Percentiles rank a stretch among this genome's conserved stretches.
These are phyloP conservation scores for Alternaria triticimaculans DNA, from an alignment of 2,329 filamentous ascomycete species.

Conservation along the genomic window DNA sequence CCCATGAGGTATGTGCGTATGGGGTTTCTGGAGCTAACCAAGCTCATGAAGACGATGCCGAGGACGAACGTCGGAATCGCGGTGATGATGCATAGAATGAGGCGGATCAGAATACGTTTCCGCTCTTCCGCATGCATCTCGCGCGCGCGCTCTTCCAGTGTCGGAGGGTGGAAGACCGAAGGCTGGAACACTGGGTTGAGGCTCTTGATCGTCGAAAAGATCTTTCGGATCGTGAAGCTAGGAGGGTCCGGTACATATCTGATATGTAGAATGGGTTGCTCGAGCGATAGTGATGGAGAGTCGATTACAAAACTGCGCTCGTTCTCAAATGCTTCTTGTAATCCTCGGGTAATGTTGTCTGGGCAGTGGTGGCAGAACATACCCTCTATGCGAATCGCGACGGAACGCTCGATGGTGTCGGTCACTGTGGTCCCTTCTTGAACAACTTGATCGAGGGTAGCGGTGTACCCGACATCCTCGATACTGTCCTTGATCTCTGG, in stretches of 20 bases:
- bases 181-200: constrained; percentile 71
- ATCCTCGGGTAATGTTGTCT: constrained; percentile 58
- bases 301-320: constrained; percentile 58
- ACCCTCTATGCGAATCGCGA: constrained; percentile 49
- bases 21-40: constrained; percentile 67
- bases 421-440: neutral
- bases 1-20: constrained; percentile 72
- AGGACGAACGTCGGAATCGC: constrained; percentile 86
- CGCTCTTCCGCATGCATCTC: constrained; percentile 75
- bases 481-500: constrained; percentile 57
- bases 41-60: constrained; percentile 89
- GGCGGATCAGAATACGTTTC: constrained; percentile 70
- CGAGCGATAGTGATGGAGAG: constrained; percentile 62
- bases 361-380: constrained; percentile 58
- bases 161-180: constrained; percentile 78
- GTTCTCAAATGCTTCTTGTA: constrained; percentile 59
- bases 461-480: constrained; percentile 56
- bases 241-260: constrained; percentile 74
- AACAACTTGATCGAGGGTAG: constrained; percentile 45
- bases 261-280: constrained; percentile 70
- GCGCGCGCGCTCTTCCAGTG: constrained; percentile 80
- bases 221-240: constrained; percentile 74
- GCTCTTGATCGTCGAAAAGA: constrained; percentile 71
- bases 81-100: constrained; percentile 70
- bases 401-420: constrained; percentile 30